Conservation (phyloP, 2,329 filamentous ascomycete species). For the Colletotrichum scovillei region DNA sequence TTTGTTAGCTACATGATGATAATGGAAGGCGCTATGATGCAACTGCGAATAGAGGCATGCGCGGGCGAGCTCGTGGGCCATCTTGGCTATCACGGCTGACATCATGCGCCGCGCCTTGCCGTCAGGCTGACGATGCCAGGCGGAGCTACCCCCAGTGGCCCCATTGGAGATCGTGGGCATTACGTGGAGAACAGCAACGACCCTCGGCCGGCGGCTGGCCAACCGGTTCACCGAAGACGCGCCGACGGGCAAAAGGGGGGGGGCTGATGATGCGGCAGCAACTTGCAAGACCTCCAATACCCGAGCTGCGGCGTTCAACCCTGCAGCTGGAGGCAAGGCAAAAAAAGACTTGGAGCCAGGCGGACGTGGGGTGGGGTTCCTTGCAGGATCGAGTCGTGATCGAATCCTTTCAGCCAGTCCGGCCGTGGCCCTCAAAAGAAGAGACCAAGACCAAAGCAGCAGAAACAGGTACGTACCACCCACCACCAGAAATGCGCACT, state of each 20-base stretch:
- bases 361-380: slow-evolving; percentile 17
- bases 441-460: background rate
- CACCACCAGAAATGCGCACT: slow-evolving; percentile 14
- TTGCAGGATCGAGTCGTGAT: slow-evolving; percentile 29
- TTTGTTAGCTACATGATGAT: slow-evolving; percentile 33
- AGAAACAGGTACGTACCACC: slow-evolving; percentile 24
- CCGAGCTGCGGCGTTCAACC: slow-evolving; percentile 25
- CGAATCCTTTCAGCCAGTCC: slow-evolving; percentile 19
- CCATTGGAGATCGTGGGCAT: background rate
- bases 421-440: background rate
- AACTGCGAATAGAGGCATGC: background rate
- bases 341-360: slow-evolving; percentile 7
- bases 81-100: slow-evolving; percentile 18
- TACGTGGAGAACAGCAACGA: background rate
- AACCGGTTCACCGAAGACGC: background rate
- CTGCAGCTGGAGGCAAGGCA: slow-evolving; percentile 19
- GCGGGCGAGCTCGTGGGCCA: slow-evolving; percentile 8
- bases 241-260: slow-evolving; percentile 10
- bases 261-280: background rate
- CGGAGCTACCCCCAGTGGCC: slow-evolving; percentile 14
- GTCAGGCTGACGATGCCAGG: slow-evolving; percentile 29
- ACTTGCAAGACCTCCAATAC: slow-evolving; percentile 21
- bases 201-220: slow-evolving; percentile 22
- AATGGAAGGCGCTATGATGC: background rate
- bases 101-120: slow-evolving; percentile 26